Evolutionary conservation across 2,329 filamentous ascomycete genomes (phyloP).

Genomic region (Venturia aucupariae): DNA sequence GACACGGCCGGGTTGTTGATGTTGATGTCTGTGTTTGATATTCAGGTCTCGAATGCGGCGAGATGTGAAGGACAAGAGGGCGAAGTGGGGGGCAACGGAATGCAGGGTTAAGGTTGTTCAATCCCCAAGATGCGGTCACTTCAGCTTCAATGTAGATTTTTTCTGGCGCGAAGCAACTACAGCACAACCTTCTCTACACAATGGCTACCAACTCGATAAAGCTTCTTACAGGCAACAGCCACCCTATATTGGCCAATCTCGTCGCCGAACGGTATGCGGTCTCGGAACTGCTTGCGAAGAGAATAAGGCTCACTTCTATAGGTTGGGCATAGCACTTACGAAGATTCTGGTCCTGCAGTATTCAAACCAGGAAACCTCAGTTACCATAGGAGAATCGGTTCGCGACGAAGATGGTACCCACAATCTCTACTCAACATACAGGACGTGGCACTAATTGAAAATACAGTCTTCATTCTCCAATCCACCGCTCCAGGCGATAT

Average conservation of each 20-base stretch:
- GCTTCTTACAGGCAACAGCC: constrained; percentile 65
- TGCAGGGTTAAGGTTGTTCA: no score
- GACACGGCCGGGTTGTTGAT: background rate
- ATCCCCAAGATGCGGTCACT: background rate
- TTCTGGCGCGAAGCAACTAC: background rate
- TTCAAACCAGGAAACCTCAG: constrained; percentile 79
- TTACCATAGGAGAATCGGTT: constrained; percentile 92
- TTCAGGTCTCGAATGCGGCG: no score
- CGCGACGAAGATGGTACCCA: constrained; percentile 79
- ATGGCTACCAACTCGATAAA: constrained; percentile 71
- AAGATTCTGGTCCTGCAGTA: constrained; percentile 76
- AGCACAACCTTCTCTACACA: background rate
- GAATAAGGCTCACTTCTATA: constrained; percentile 27
- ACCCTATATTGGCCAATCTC: constrained; percentile 60
- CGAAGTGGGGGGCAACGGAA: no score
- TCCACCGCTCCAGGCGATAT: constrained; percentile 92
- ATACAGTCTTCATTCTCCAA: constrained; percentile 82
- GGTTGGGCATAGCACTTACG: constrained; percentile 66
- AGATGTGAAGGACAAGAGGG: no score
- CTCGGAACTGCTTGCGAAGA: constrained; percentile 10
- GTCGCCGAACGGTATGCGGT: constrained; percentile 54
- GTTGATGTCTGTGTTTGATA: no score
- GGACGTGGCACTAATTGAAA: constrained; percentile 11
- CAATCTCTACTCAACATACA: constrained; percentile 15
- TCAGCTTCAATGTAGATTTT: background rate